phyloP scores from a whole-genome alignment of 176 grass and related monocot species.

The Rhynchospora breviuscula region DNA sequence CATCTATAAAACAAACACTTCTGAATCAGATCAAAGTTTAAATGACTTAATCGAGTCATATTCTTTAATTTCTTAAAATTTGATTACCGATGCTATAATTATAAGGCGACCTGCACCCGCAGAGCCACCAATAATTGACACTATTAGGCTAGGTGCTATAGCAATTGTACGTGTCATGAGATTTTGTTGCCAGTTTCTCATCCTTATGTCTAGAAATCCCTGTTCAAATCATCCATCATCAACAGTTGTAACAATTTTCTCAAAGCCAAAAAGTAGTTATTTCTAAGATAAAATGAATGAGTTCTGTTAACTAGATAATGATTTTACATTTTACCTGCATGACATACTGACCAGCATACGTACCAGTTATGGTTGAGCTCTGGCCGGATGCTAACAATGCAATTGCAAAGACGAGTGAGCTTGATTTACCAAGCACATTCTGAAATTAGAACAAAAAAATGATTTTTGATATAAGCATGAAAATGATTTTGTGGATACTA shows the following conservation, averaged over 20 bases:
- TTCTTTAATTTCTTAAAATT: background rate
- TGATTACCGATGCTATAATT: slow-evolving; percentile 73
- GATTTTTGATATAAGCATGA: no score
- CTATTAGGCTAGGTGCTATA: slow-evolving; percentile 63
- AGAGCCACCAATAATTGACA: slow-evolving; percentile 69
- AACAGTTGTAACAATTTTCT: background rate
- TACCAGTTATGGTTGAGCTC: slow-evolving; percentile 91
- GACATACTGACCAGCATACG: slow-evolving; percentile 86
- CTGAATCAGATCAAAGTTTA: background rate
- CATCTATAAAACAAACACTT: slow-evolving; percentile 45
- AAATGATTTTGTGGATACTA: background rate
- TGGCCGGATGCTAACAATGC: slow-evolving; percentile 88
- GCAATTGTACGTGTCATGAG: slow-evolving; percentile 76
- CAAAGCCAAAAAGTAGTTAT: background rate
- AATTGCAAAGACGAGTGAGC: slow-evolving; percentile 65
- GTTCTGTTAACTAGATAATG: background rate
- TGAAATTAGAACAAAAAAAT: slow-evolving; percentile 18
- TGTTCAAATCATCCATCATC: slow-evolving; percentile 22
- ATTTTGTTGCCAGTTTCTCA: slow-evolving; percentile 82
- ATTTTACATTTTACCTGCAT: slow-evolving; percentile 57
- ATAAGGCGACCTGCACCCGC: slow-evolving; percentile 73
- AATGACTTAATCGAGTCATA: background rate
- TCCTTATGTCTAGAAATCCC: slow-evolving; percentile 92
- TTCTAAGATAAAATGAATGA: background rate
- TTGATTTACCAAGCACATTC: slow-evolving; percentile 87